Conservation (phyloP, 2,329 filamentous ascomycete genomes). For the Fusarium scirpi region DNA sequence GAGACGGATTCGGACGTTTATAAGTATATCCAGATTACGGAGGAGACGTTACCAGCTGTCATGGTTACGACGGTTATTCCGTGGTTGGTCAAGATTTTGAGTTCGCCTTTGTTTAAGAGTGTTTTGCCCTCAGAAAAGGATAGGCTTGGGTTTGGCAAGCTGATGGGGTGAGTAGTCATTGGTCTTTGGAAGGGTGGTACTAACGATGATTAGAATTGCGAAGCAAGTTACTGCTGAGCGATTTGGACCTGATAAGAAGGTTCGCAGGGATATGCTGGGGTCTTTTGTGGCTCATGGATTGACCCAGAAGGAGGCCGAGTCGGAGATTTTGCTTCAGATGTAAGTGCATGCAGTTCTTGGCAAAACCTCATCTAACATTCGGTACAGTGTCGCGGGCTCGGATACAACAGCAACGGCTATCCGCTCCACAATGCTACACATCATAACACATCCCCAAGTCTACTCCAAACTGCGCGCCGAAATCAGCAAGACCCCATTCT, state of each 20-base stretch:
- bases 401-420: constrained; percentile 69
- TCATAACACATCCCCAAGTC: constrained; percentile 63
- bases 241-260: constrained; percentile 44
- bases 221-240: constrained; percentile 47
- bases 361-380: rapidly evolving
- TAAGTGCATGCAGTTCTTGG: neutral
- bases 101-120: constrained; percentile 55
- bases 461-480: constrained; percentile 57
- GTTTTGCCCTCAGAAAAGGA: constrained; percentile 57
- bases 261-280: constrained; percentile 49
- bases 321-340: constrained; percentile 46
- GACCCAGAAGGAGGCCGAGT: constrained; percentile 44
- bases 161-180: constrained; percentile 57
- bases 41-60: constrained; percentile 58
- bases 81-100: constrained; percentile 55
- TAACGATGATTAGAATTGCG: constrained; percentile 39
- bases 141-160: constrained; percentile 54
- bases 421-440: constrained; percentile 63
- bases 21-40: constrained; percentile 59
- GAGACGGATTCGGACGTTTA: constrained; percentile 60
- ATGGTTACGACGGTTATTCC: constrained; percentile 59
- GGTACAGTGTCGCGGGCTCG: constrained; percentile 62
- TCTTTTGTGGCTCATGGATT: constrained; percentile 49
- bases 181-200: rapidly evolving
- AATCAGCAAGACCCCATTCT: constrained; percentile 33